phyloP scores from a whole-genome alignment of 371 early-diverging fungal species.

The Mortierella sp. region DNA sequence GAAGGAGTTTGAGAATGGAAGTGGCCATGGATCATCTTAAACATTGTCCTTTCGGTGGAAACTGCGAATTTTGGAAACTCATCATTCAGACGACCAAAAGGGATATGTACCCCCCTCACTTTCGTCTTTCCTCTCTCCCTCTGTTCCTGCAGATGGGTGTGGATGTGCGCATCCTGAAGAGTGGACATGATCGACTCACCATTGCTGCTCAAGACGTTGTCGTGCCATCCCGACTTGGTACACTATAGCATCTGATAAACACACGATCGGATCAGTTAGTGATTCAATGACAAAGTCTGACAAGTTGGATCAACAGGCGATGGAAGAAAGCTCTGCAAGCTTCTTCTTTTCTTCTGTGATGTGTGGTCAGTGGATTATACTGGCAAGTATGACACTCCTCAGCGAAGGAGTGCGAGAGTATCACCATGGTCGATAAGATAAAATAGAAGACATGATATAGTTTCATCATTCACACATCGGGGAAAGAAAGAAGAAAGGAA shows the following conservation, averaged over 20 bases:
- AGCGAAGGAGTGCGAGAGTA: conserved; percentile 55
- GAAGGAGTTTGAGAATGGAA: conserved; percentile 20
- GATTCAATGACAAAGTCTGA: too few relatives aligned
- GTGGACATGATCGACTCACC: neutral
- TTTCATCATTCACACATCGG: conserved; percentile 50
- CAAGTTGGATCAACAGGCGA: too few relatives aligned
- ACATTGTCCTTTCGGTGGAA: conserved; percentile 59
- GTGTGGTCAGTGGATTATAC: conserved; percentile 56
- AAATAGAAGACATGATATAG: conserved; percentile 43
- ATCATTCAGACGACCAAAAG: conserved; percentile 31
- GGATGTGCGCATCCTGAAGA: too few relatives aligned
- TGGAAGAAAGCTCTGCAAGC: neutral
- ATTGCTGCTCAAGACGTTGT: neutral
- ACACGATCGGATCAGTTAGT: too few relatives aligned
- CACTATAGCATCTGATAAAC: too few relatives aligned
- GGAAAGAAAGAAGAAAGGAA: conserved; percentile 4
- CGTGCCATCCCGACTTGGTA: too few relatives aligned
- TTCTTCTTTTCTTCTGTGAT: neutral
- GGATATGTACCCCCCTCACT: neutral
- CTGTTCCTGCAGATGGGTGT: neutral
- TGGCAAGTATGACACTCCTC: conserved; percentile 59
- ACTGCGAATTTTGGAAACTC: conserved; percentile 54
- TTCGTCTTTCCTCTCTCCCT: neutral
- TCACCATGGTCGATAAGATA: conserved; percentile 57
- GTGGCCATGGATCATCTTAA: conserved; percentile 43